These are phyloP conservation scores for Haplosporangium gracile DNA, from an alignment of 192 early-diverging fungal species.

Conservation along the genomic window DNA sequence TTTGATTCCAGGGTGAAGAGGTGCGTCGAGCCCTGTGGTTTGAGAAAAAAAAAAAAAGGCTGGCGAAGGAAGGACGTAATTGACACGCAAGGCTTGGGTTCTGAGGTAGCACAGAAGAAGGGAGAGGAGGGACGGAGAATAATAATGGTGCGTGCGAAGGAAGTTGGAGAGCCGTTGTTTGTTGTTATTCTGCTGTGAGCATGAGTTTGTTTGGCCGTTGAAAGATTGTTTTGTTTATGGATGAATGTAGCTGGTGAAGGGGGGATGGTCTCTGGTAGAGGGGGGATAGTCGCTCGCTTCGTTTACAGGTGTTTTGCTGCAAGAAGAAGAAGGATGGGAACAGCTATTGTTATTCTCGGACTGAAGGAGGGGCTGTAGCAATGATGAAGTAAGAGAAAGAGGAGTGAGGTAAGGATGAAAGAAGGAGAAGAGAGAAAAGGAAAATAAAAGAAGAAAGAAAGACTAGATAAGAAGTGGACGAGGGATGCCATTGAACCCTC, in stretches of 20 bases:
- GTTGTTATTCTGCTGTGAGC: neutral
- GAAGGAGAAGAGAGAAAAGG: neutral
- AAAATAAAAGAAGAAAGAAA: neutral
- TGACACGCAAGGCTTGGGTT: neutral
- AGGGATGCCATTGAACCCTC: neutral
- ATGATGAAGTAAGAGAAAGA: neutral
- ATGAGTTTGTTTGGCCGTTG: neutral
- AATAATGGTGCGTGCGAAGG: neutral
- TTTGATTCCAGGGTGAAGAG: neutral
- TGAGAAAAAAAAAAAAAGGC: neutral
- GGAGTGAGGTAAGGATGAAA: neutral
- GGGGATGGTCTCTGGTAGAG: no score
- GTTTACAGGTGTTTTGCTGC: no score
- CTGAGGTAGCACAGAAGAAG: slow-evolving; percentile 1
- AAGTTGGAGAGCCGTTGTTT: neutral
- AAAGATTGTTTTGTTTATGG: no score
- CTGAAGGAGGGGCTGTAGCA: neutral
- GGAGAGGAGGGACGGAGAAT: neutral
- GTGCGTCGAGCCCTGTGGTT: neutral
- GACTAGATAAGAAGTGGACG: neutral
- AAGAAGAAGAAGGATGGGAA: no score
- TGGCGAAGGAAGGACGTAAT: neutral
- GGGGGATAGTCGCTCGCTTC: no score
- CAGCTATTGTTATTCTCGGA: neutral
- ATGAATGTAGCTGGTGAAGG: no score